Conservation (phyloP, 148 eudicot species). For the Cornus controversa region DNA sequence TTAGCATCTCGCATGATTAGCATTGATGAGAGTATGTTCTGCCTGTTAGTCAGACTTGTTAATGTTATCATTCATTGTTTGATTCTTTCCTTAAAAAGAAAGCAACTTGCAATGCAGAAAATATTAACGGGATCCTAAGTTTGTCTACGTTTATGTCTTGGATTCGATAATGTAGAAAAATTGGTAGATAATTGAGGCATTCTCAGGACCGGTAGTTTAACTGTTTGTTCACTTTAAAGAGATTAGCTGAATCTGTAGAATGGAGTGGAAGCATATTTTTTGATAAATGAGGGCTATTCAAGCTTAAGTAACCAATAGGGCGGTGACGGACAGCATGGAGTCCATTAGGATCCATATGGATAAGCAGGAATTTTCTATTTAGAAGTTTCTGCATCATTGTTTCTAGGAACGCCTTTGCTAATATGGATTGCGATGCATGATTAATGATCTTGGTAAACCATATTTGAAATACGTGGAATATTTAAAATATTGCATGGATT, state of each 20-base stretch:
- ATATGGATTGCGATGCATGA: not conserved
- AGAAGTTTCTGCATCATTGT: no score
- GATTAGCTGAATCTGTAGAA: not conserved
- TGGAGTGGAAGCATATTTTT: not conserved
- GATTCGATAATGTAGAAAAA: not conserved
- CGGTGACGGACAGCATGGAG: not conserved
- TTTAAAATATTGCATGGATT: no score
- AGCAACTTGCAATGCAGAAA: not conserved
- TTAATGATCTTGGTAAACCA: not conserved
- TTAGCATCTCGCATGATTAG: not conserved
- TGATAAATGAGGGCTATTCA: not conserved
- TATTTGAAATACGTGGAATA: no score
- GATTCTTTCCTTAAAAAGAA: not conserved
- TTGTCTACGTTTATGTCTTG: not conserved
- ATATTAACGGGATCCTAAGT: not conserved
- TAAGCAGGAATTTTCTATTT: no score
- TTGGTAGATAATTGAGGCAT: not conserved
- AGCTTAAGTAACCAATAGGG: not conserved
- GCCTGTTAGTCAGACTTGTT: no score
- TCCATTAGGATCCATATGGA: not conserved
- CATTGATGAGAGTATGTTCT: not conserved
- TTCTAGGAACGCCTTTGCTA: not conserved
- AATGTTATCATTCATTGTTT: not conserved
- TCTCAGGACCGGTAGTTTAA: not conserved
- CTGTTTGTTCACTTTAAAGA: not conserved